These are phyloP conservation scores for Coffea eugenioides DNA, from an alignment of 257 asterid species.

Conservation along the genomic window DNA sequence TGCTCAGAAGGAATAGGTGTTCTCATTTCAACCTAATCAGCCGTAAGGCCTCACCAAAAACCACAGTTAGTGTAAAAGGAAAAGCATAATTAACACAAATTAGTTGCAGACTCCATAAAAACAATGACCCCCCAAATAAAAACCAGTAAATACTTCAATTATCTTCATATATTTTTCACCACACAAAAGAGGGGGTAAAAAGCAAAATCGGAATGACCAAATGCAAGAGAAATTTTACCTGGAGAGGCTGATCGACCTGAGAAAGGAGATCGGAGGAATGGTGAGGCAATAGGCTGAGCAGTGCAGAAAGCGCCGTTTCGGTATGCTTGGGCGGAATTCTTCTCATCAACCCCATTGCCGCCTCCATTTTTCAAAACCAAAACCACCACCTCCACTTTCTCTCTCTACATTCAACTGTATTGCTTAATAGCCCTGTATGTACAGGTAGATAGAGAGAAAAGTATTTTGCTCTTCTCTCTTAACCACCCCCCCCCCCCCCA, in stretches of 20 bases:
- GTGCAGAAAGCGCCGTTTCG: slow-evolving; percentile 83
- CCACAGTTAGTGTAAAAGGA: background rate
- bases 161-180: too few relatives aligned
- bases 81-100: background rate
- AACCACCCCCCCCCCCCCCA: too few relatives aligned
- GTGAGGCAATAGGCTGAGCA: slow-evolving; percentile 81
- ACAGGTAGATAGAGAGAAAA: too few relatives aligned
- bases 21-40: slow-evolving; percentile 1
- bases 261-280: slow-evolving; percentile 98
- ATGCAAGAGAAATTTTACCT: slow-evolving; percentile 39
- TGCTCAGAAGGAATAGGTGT: background rate
- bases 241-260: slow-evolving; percentile 96
- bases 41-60: slow-evolving; percentile 6
- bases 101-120: too few relatives aligned
- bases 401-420: too few relatives aligned
- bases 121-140: background rate
- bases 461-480: too few relatives aligned
- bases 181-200: background rate
- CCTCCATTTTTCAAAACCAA: slow-evolving; percentile 41
- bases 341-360: slow-evolving; percentile 98
- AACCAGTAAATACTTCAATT: too few relatives aligned
- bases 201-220: background rate
- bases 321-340: slow-evolving; percentile 89
- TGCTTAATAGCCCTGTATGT: too few relatives aligned
- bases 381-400: too few relatives aligned